Percentiles rank a stretch among this genome's conserved stretches.
phyloP scores from a whole-genome alignment of 1,139 yeast species.

The Magnusiomyces fungicola region DNA sequence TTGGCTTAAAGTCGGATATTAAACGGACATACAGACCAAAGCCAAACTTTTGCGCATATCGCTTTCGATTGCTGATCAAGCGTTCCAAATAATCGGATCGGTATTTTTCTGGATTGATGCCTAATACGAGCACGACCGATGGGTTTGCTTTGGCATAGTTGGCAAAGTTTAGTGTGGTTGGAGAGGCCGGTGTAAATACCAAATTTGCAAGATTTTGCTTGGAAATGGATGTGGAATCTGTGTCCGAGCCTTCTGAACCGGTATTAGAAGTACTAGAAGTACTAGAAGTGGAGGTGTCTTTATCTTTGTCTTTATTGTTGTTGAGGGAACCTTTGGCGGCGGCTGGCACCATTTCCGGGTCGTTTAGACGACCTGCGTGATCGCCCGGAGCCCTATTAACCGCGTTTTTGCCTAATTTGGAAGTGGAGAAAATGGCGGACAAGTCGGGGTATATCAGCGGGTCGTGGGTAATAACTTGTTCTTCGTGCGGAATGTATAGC shows the following conservation, averaged over 20 bases:
- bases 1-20: conserved; percentile 52
- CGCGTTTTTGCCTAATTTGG: not conserved
- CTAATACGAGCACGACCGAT: conserved; percentile 59
- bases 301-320: not conserved
- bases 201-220: not conserved
- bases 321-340: conserved; percentile 19
- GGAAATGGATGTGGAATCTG: too few relatives aligned
- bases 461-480: too few relatives aligned
- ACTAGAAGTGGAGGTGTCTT: not conserved
- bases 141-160: not conserved
- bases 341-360: conserved; percentile 70
- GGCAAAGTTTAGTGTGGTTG: not conserved
- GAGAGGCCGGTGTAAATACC: not conserved
- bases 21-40: conserved; percentile 78
- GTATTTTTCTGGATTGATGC: conserved; percentile 66
- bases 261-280: not conserved
- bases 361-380: conserved; percentile 75
- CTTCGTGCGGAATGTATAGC: too few relatives aligned
- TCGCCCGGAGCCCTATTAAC: conserved; percentile 2
- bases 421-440: not conserved
- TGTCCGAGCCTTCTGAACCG: not conserved
- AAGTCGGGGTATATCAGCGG: conserved; percentile 4
- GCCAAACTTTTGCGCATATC: conserved; percentile 67
- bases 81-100: conserved; percentile 52
- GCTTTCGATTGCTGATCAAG: conserved; percentile 73